phyloP scores from a whole-genome alignment of 495 filamentous ascomycete genomes.

The Ascobolus immersus region DNA sequence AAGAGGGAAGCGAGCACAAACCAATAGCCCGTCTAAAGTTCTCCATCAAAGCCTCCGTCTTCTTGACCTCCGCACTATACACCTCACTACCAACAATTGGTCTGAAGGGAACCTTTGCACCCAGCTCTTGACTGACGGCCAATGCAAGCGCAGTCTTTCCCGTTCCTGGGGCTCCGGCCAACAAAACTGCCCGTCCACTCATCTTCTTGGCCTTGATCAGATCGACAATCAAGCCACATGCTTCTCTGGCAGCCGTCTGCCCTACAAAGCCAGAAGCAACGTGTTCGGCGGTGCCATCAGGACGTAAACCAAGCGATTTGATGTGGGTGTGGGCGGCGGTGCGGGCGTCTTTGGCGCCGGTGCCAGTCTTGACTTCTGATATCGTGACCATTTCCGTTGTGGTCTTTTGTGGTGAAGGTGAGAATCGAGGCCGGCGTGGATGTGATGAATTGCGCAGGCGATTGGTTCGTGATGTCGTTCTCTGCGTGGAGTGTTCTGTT shows the following conservation, averaged over 20 bases:
- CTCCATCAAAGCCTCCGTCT: slow-evolving; percentile 96
- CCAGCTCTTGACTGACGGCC: slow-evolving; percentile 81
- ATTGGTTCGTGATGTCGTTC: no score
- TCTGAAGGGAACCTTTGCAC: slow-evolving; percentile 91
- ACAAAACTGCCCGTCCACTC: slow-evolving; percentile 75
- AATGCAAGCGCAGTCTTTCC: slow-evolving; percentile 92
- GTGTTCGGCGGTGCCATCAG: slow-evolving; percentile 57
- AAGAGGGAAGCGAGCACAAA: slow-evolving; percentile 13
- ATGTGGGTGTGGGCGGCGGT: slow-evolving; percentile 95
- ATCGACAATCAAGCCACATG: slow-evolving; percentile 83
- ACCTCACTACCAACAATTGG: slow-evolving; percentile 92
- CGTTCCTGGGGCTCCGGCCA: slow-evolving; percentile 76
- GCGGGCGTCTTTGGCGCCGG: slow-evolving; percentile 64
- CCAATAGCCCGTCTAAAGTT: slow-evolving; percentile 93
- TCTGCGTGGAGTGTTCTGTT: no score
- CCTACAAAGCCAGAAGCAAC: slow-evolving; percentile 65
- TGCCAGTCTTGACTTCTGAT: slow-evolving; percentile 71
- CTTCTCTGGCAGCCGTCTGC: slow-evolving; percentile 73
- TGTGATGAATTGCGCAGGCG: not conserved
- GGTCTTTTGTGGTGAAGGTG: slow-evolving; percentile 1
- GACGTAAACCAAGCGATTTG: slow-evolving; percentile 63
- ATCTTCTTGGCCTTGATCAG: slow-evolving; percentile 88
- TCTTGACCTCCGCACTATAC: slow-evolving; percentile 93
- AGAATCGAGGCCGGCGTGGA: not conserved
- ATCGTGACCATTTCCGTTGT: slow-evolving; percentile 54